Base-by-base conservation (phyloP, 192 early-diverging fungal genomes). In the Haplosporangium gracile region DNA sequence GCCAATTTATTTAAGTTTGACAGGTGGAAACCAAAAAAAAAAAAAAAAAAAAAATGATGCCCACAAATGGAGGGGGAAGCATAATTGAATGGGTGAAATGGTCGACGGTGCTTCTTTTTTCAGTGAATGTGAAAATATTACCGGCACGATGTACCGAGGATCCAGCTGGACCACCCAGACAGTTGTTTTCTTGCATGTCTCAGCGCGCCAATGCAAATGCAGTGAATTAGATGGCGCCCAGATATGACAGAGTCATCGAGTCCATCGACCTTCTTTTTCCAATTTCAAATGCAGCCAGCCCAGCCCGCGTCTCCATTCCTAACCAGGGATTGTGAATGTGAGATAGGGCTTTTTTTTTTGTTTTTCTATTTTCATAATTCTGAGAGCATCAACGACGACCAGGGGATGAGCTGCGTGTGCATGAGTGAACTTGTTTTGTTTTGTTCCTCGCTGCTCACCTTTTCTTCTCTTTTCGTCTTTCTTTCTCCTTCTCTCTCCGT, bases 351-450 rank as follows among this genome's bases (percentile, higher is more conserved):
- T 65, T 65, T 29, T 29, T 29, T n/a, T n/a, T 60, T 60, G 26
- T 57, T 3, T 65, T 65, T 65, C 60, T 65, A 65, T 65, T 65
- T 65, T 65, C 26, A 65, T 65, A 4, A 65, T 60, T 65, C 9
- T 65, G 60, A 65, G 60, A 65, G 60, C 60, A 65, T 29, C 9
- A 24, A 15, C n/a, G 16, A 9, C n/a, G 4, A 24, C n/a, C n/a
- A 26, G 7, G 8, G 8, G 22, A 24, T 57, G 49, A 26, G 55
- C 24, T 57, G 55, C 24, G 22, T 18, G 20, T 18, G 51, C 4
- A n/a, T n/a, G 51, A 24, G 57, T 65, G 60, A 29, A 65, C 60
- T 15, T 29, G 11, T 4, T 6, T 32, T 32, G 60, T 65, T 15
- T 65, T 2, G 60, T 65, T 26, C 29, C 10, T 65, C 60, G 10